Base-by-base conservation (phyloP, 1,284 basidiomycete species). In the Takashimella koratensis region DNA sequence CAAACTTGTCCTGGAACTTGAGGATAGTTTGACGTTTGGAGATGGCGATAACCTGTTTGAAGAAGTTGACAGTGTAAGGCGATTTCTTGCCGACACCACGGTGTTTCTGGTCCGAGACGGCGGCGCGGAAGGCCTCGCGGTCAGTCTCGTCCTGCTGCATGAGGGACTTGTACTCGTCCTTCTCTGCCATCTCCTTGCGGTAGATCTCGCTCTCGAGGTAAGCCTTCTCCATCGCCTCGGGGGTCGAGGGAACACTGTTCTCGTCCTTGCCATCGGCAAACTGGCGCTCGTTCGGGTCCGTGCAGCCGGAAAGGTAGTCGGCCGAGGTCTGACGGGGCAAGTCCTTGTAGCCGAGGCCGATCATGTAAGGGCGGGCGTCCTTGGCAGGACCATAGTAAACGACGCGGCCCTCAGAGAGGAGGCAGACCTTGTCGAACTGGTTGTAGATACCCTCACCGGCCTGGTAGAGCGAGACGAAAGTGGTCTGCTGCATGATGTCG, bases 271-370 rank as follows among this genome's bases (percentile, higher is more conserved):
- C 89, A 4, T 84, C 80, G 2, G 86, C 84, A 70, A 90, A 91
- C 67, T 87, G 87, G 44, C 90, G 86, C 77, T 93, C 88, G 67
- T 91, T 90, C 2, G 84, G 82, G 70, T 93, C 89, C 11, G 89
- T 80, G 66, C 78, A 74, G 40, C 71, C 73, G 3, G 83, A 89
- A 23, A 90, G 82, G 75, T 88, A 95, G 75, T 90, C 92, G 78
- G 56, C 80, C 12, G 79, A 78, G 20, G 82, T 82, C 62, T 76
- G 75, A 56, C 73, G 70, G 41, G 74, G 72, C 20, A 73, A 64
- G 57, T 77, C 74, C 26, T 53, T 53, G 71, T 73, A 83, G 12
- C 81, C 81, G 42, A 83, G 73, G n/a, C 66, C 62, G 58, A 80
- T 65, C 67, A 81, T 79, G 70, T 83, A 82, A 20, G 67, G 50